A percentile compares a stretch with the other conserved stretches of the same genome.
phyloP scores from a whole-genome alignment of 176 grass and related monocot species.

The Elaeis guineensis region DNA sequence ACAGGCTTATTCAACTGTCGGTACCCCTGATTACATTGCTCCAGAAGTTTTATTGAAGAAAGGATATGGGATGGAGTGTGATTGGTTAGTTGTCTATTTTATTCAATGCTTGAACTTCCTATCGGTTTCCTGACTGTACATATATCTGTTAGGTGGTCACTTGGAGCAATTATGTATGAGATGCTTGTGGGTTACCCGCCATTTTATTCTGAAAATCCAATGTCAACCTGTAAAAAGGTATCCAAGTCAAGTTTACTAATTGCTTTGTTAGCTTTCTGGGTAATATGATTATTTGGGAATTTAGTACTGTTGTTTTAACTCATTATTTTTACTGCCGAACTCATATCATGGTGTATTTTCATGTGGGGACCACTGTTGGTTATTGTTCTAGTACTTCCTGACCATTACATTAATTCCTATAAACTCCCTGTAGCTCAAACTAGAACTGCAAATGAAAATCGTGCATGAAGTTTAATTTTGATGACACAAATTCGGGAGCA shows the following conservation, averaged over 20 bases:
- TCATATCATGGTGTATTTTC: no score
- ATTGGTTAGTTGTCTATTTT: conserved; percentile 7
- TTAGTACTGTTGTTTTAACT: no score
- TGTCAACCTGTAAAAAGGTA: conserved; percentile 19
- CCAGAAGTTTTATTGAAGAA: conserved; percentile 18
- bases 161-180: conserved; percentile 25
- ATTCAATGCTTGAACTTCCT: neutral
- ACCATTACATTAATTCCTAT: no score
- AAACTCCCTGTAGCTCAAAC: no score
- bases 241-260: neutral
- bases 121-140: neutral
- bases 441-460: no score
- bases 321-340: no score
- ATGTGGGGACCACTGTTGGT: no score
- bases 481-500: no score
- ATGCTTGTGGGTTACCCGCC: conserved; percentile 22
- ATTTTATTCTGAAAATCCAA: conserved; percentile 27
- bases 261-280: no score
- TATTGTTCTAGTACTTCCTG: no score
- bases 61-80: conserved; percentile 28
- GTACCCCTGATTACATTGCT: conserved; percentile 20
- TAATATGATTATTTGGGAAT: no score
- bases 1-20: conserved; percentile 21
- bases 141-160: conserved; percentile 12
- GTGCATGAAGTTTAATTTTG: no score